Conservation (phyloP, 805 yeast species). For the Spathaspora boniae region DNA sequence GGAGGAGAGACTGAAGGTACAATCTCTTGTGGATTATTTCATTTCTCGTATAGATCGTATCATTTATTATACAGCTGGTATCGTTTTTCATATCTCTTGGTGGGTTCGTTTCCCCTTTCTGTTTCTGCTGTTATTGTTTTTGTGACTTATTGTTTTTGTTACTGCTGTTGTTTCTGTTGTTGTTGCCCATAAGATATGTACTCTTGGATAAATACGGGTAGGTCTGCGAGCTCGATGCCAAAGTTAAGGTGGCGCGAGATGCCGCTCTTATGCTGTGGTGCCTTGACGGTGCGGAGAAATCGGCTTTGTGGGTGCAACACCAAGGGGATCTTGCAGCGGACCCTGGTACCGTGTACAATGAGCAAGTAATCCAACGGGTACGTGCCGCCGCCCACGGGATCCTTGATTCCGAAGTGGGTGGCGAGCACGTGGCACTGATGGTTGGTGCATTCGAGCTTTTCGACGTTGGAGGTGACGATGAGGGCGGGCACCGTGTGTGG, state of each 20-base stretch:
- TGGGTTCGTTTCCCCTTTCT: no score
- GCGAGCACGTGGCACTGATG: constrained; percentile 20
- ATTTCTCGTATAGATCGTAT: neutral
- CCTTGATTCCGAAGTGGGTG: constrained; percentile 21
- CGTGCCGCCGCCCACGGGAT: constrained; percentile 36
- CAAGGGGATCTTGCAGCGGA: constrained; percentile 9
- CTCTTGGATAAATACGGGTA: constrained; percentile 6
- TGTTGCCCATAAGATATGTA: constrained; percentile 2
- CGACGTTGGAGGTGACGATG: constrained; percentile 8
- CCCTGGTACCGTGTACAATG: constrained; percentile 11
- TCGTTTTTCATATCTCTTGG: no score
- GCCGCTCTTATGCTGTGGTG: constrained; percentile 1
- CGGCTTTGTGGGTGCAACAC: constrained; percentile 3
- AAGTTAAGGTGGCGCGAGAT: constrained; percentile 6
- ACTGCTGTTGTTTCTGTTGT: neutral
- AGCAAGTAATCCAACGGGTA: constrained; percentile 31
- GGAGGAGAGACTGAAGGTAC: constrained; percentile 1
- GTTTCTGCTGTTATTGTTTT: no score
- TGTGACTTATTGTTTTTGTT: neutral
- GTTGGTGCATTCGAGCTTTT: constrained; percentile 6
- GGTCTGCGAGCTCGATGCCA: constrained; percentile 7
- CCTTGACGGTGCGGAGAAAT: constrained; percentile 2
- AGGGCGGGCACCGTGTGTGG: constrained; percentile 2
- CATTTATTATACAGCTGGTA: no score
- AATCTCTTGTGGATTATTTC: no score